Base-by-base conservation (phyloP, 1,284 basidiomycete species). In the Anthracocystis setariae region DNA sequence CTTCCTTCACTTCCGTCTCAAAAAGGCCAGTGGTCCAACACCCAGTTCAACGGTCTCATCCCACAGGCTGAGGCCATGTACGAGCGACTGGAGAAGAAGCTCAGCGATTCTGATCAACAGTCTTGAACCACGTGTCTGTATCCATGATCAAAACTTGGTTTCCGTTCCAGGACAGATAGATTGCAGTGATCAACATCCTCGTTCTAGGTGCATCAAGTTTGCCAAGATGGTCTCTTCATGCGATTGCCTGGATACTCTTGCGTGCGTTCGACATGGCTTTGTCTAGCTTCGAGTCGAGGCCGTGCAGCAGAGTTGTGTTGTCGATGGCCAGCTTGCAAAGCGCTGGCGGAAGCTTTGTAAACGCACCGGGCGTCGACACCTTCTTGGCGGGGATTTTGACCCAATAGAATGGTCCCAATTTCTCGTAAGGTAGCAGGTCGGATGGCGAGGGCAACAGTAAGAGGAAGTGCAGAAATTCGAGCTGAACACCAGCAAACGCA, bases 1-100 rank as follows among this genome's bases (percentile, higher is more conserved):
- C 43, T 70, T 15, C 61, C 67, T 18, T 70, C 67, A n/a, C 40
- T 70, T 5, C 67, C 67, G 9, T 61, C 57, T 13, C 67, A 70
- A 27, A 70, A 70, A 27, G 67, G 57, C 5, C 67, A 70, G 44
- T 70, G 67, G 67, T 60, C 67, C 37, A 70, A 70, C 54, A 65
- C 61, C 32, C 67, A 65, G 15, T 70, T 70, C 54, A 65, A 65
- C 38, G 38, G 46, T 8, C 61, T 70, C 45, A 65, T 70, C 17
- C 67, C 67, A 21, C 61, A 70, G 17, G 67, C 67, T 8, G 53
- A 70, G 27, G 67, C 61, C 33, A 70, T 70, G 67, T 70, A 70
- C 38, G 67, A 70, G 20, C 60, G 47, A 37, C 52, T 70, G 8
- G 61, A 61, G 13, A 51, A 70, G 52, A 70, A 65, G 49, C 47